Base-by-base conservation (phyloP, 805 yeast genomes). In the Saccharomyces paradoxus region DNA sequence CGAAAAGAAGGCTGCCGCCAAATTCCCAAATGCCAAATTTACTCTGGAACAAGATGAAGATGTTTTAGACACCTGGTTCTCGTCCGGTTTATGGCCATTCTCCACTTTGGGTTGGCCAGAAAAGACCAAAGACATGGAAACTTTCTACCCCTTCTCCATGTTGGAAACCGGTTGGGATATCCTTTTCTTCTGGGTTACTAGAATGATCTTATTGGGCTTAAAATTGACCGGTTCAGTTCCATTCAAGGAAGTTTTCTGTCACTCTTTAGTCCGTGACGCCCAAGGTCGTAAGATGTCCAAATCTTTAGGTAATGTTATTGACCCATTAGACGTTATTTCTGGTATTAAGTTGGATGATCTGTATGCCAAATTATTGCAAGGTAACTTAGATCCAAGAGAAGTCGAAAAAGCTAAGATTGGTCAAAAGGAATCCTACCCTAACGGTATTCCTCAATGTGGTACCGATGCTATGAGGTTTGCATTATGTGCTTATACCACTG, bases 151-250 rank as follows among this genome's bases (percentile, higher is more conserved):
- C 62, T 86, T 90, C 84, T 84, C 95, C 28, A 77, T 94, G 87
- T 77, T 94, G 67, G 99, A 94, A 75, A 94, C 99, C 51, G 99
- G 99, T 64, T 94, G 99, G 99, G 99, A 92, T 77, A 92, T 92
- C 69, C 78, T 94, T 69, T 94, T 94, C 82, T 94, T 94, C 86
- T 94, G 99, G 99, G 98, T 94, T 52, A 81, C 94, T 29, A 84
- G 99, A 76, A 94, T 94, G 99, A 86, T 92, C 60, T 80, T 92
- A 76, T 77, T 94, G 68, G 94, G 96, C 59, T 71, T 90, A 64
- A 91, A 92, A 74, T 78, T 92, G 71, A 89, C 96, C 27, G 97
- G 97, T 51, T 75, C 83, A 55, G 82, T 89, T 61, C 99, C 99
- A 57, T 94, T 94, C 81, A 84, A 81, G 63, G 98, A 94, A 74